Conservation (phyloP, 2,329 filamentous ascomycete species). For the Aspergillus glaucus region DNA sequence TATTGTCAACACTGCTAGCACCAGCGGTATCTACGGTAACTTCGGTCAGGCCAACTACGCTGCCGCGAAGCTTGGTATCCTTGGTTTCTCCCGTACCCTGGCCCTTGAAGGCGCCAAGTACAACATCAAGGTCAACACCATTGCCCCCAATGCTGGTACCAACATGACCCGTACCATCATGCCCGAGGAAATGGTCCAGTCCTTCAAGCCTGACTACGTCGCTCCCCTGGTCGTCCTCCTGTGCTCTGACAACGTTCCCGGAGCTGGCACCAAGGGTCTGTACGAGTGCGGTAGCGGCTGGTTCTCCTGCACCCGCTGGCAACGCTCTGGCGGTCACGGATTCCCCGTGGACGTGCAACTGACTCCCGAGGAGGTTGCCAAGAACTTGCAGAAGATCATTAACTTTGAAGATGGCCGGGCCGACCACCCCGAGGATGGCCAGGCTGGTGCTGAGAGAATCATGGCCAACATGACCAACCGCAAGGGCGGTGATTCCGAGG, state of each 20-base stretch:
- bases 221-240: slow-evolving; percentile 86
- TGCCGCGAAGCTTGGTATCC: slow-evolving; percentile 83
- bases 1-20: slow-evolving; percentile 93
- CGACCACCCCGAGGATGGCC: slow-evolving; percentile 74
- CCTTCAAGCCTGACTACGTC: slow-evolving; percentile 98
- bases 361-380: slow-evolving; percentile 75
- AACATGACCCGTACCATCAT: slow-evolving; percentile 90
- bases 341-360: slow-evolving; percentile 83
- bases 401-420: slow-evolving; percentile 83
- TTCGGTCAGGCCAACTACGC: slow-evolving; percentile 98
- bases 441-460: slow-evolving; percentile 71
- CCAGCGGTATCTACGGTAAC: slow-evolving; percentile 97
- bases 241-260: slow-evolving; percentile 77
- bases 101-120: slow-evolving; percentile 92
- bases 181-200: slow-evolving; percentile 95
- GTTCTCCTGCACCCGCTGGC: slow-evolving; percentile 89
- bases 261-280: slow-evolving; percentile 74
- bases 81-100: slow-evolving; percentile 88
- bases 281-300: slow-evolving; percentile 96
- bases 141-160: slow-evolving; percentile 94
- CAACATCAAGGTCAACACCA: slow-evolving; percentile 97
- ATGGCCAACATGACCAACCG: slow-evolving; percentile 82
- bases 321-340: slow-evolving; percentile 78
- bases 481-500: slow-evolving; percentile 41
- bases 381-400: slow-evolving; percentile 70